Base-by-base conservation (phyloP, 495 filamentous ascomycete species). In the Lophiostoma macrostomum region DNA sequence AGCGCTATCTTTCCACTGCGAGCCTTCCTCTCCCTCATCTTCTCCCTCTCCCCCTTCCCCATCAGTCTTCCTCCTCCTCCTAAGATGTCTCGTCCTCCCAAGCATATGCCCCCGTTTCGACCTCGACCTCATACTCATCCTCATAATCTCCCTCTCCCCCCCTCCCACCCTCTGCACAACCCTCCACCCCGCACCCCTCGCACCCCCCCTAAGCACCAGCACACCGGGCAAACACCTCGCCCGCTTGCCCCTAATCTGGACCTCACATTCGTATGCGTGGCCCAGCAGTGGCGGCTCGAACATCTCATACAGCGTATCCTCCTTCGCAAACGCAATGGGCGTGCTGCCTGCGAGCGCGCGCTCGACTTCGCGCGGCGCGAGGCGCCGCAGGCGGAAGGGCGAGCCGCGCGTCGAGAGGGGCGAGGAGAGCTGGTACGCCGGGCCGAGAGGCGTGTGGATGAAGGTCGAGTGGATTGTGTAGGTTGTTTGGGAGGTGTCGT, bases 391-490 rank as follows among this genome's bases (percentile, higher is more conserved):
- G 48, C 47, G 49, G 34, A 58, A 53, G 40, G 30, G 24, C 13
- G 32, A 20, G 13, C 34, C 32, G 20, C 55, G 55, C 20, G 45
- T 30, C 34, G 39, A 24, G 39, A 58, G 55, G 0, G 55, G 23
- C 13, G 29, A 32, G 24, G 48, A 53, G 47, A 58, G 20, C 22
- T 58, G 55, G 48, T 52, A 58, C 39, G 40, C 36, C 12, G 54
- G 54, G 14, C 55, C 55, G 24, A 11, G 16, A 34, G 37, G 23
- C 12, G 47, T 53, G 48, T 58, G 55, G 31, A 58, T 58, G 45
- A 58, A 58, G 25, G 55, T 58, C 5, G 31, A 24, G 47, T 32
- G 19, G 24, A 58, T 38, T 7, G 14, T 39, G 42, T 52, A 58
- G 14, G 39, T 58, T n/a, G 54, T 58, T 47, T 46, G 32, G 23